phyloP scores from a whole-genome alignment of 108 stramenopile species.

The Mediolabrus comicus region DNA sequence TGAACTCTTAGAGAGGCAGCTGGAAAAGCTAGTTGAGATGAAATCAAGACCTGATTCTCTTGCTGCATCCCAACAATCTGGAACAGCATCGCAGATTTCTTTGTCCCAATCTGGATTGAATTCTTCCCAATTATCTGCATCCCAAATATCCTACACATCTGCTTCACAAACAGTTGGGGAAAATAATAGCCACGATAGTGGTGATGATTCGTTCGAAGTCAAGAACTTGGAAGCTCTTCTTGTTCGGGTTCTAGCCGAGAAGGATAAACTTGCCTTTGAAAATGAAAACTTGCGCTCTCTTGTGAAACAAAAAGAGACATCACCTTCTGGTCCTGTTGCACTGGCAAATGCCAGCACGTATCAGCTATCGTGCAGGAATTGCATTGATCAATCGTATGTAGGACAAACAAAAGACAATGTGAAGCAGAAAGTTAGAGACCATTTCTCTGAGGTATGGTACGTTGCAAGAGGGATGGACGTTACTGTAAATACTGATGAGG shows the following conservation, averaged over 20 bases:
- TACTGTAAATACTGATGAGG: not conserved
- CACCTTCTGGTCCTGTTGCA: not conserved
- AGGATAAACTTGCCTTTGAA: not conserved
- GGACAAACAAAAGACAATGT: not conserved
- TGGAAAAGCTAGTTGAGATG: not conserved
- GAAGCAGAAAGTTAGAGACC: not conserved
- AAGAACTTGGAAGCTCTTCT: not conserved
- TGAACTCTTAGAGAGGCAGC: not conserved
- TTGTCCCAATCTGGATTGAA: not conserved
- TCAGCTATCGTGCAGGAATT: not conserved
- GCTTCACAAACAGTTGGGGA: not conserved
- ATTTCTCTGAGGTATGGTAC: not conserved
- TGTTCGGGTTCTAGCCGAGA: not conserved
- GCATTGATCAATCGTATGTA: not conserved
- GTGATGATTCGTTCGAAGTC: not conserved
- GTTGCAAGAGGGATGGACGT: not conserved
- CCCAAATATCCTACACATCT: not conserved
- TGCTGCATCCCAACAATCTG: not conserved
- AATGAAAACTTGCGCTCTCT: not conserved
- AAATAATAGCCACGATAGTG: not conserved
- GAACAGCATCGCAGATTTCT: not conserved
- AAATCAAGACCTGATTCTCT: not conserved
- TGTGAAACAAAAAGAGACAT: not conserved
- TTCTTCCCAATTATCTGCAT: not conserved
- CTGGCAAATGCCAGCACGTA: not conserved